Conservation (phyloP, 768 basidiomycete genomes). For the Cyathus striatus region DNA sequence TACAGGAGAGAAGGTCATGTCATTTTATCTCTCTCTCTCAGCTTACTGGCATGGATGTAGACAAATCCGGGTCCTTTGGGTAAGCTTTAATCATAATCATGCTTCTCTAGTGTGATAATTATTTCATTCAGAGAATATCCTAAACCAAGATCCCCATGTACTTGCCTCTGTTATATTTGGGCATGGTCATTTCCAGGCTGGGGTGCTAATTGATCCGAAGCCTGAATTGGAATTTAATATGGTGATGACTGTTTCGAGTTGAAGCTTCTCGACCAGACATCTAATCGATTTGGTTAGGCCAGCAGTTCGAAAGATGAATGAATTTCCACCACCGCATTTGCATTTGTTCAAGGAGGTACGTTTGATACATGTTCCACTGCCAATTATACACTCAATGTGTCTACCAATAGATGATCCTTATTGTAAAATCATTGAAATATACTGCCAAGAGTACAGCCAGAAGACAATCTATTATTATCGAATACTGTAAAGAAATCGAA, state of each 20-base stretch:
- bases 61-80: too few species aligned
- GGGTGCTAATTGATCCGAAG: slow-evolving; percentile 26
- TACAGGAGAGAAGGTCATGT: too few species aligned
- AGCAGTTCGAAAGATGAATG: too few species aligned
- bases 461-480: slow-evolving; percentile 21
- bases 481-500: slow-evolving; percentile 32
- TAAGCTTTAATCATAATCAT: too few species aligned
- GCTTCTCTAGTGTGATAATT: slow-evolving; percentile 12
- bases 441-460: too few species aligned
- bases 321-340: slow-evolving; percentile 32
- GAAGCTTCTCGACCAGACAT: not conserved
- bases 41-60: slow-evolving; percentile 9
- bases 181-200: slow-evolving; percentile 23
- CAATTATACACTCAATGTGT: too few species aligned
- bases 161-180: too few species aligned
- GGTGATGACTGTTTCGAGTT: not conserved
- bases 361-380: not conserved
- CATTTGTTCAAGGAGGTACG: slow-evolving; percentile 36
- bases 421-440: slow-evolving; percentile 24
- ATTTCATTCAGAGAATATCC: too few species aligned
- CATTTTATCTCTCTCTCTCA: not conserved
- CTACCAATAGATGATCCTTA: slow-evolving; percentile 30
- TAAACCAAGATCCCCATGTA: too few species aligned
- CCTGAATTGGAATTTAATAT: slow-evolving; percentile 13
- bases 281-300: slow-evolving; percentile 14